These are phyloP conservation scores for Crucihimalaya himalaica DNA, from an alignment of 345 rosid species.

Conservation along the genomic window DNA sequence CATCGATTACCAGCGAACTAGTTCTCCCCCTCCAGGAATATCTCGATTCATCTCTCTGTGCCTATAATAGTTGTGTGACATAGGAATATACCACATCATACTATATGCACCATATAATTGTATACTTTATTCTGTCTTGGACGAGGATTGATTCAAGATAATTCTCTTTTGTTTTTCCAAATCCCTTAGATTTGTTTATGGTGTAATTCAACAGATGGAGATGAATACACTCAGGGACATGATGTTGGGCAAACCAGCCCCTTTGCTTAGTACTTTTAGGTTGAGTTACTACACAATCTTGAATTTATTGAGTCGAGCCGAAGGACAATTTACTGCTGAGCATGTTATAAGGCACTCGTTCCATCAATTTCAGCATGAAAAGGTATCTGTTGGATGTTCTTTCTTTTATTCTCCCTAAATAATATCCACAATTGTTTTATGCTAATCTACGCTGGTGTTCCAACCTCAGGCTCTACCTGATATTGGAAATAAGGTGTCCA, in stretches of 20 bases:
- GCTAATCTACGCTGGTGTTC: slow-evolving; percentile 22
- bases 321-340: slow-evolving; percentile 98
- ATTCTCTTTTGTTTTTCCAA: slow-evolving; percentile 9
- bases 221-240: slow-evolving; percentile 86
- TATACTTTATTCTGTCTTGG: slow-evolving; percentile 14
- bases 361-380: slow-evolving; percentile 96
- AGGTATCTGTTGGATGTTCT: slow-evolving; percentile 52
- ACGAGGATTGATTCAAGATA: slow-evolving; percentile 15
- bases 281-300: slow-evolving; percentile 95
- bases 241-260: slow-evolving; percentile 99
- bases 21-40: slow-evolving; percentile 2
- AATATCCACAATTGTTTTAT: neutral
- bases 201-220: slow-evolving; percentile 69
- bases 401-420: slow-evolving; percentile 12
- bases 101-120: slow-evolving; percentile 6
- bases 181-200: slow-evolving; percentile 30
- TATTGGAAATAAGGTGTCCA: slow-evolving; percentile 73
- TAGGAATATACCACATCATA: slow-evolving; percentile 3
- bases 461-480: slow-evolving; percentile 77
- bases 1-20: neutral
- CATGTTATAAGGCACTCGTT: slow-evolving; percentile 92
- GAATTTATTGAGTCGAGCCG: slow-evolving; percentile 97
- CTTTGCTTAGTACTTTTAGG: slow-evolving; percentile 96
- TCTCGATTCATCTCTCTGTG: slow-evolving; percentile 2
- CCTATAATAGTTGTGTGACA: neutral